Evolutionary conservation across 805 yeast species (phyloP).

Genomic region (Ogataea ramenticola): DNA sequence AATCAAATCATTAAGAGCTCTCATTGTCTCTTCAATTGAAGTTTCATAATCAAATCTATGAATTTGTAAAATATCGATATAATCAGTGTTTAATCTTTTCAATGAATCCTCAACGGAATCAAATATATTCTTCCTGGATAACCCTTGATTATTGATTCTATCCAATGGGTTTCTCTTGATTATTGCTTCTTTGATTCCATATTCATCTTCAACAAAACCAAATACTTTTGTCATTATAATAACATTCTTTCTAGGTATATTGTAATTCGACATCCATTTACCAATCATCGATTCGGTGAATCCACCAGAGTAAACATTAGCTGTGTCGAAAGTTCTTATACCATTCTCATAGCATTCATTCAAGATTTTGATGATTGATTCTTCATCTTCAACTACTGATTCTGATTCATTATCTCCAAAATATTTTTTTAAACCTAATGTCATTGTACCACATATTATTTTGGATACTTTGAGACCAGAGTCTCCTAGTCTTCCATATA

Average conservation of each 20-base stretch:
- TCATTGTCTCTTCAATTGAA: conserved; percentile 48
- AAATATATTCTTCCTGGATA: conserved; percentile 39
- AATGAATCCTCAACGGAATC: conserved; percentile 34
- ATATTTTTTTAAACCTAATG: conserved; percentile 9
- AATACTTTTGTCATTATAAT: conserved; percentile 22
- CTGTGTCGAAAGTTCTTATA: conserved; percentile 37
- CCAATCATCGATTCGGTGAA: conserved; percentile 19
- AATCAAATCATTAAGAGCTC: conserved; percentile 45
- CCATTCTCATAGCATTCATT: conserved; percentile 39
- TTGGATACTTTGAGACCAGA: conserved; percentile 30
- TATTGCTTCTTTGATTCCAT: background rate
- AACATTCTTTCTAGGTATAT: conserved; percentile 22
- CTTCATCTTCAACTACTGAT: conserved; percentile 37
- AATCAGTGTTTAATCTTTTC: conserved; percentile 38
- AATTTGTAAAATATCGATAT: conserved; percentile 47
- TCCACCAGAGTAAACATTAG: conserved; percentile 26
- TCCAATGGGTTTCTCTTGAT: conserved; percentile 2
- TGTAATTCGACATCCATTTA: conserved; percentile 19
- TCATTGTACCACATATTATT: conserved; percentile 31
- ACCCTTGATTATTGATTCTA: conserved; percentile 29
- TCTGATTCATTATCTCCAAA: background rate
- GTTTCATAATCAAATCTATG: conserved; percentile 44
- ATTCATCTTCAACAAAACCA: conserved; percentile 4
- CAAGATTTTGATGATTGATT: conserved; percentile 33
- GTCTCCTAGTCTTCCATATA: conserved; percentile 16